A percentile compares a stretch with the other conserved stretches of the same genome.
phyloP scores from a whole-genome alignment of 345 rosid genomes.

The Eucalyptus cloeziana region DNA sequence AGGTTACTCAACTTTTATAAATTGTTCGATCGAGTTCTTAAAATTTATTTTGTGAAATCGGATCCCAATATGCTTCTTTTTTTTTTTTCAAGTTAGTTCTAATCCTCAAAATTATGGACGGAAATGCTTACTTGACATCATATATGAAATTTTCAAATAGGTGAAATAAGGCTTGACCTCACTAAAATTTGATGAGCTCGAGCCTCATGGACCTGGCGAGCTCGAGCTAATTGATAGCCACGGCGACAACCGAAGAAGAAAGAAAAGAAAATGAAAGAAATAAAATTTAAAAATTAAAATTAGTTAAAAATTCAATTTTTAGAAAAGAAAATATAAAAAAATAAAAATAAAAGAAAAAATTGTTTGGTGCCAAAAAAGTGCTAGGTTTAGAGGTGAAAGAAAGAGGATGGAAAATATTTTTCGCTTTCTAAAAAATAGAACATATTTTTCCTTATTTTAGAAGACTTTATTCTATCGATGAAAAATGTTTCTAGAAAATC shows the following conservation, averaged over 20 bases:
- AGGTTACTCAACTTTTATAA: not conserved
- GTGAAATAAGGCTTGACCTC: accelerated
- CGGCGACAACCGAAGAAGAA: no score
- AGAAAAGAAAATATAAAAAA: no score
- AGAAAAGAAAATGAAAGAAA: no score
- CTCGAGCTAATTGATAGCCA: no score
- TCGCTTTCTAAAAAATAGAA: accelerated
- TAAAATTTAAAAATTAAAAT: no score
- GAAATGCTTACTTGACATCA: accelerated
- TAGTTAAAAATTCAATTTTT: no score
- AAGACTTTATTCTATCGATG: no score
- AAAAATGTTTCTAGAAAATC: no score
- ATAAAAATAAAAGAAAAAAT: no score
- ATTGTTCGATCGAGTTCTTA: accelerated
- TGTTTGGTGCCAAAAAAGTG: accelerated
- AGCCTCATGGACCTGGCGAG: no score
- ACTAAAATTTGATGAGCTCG: no score
- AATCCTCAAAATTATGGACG: accelerated
- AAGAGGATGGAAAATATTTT: no score
- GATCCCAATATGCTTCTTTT: accelerated
- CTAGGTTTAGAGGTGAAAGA: accelerated
- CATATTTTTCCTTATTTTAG: accelerated
- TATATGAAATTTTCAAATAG: accelerated
- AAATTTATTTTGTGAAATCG: accelerated
- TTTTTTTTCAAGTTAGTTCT: accelerated